A percentile compares a stretch with the other conserved stretches of the same genome.
phyloP scores from a whole-genome alignment of 2,329 filamentous ascomycete genomes.

The Cladosporium cucumerinum region DNA sequence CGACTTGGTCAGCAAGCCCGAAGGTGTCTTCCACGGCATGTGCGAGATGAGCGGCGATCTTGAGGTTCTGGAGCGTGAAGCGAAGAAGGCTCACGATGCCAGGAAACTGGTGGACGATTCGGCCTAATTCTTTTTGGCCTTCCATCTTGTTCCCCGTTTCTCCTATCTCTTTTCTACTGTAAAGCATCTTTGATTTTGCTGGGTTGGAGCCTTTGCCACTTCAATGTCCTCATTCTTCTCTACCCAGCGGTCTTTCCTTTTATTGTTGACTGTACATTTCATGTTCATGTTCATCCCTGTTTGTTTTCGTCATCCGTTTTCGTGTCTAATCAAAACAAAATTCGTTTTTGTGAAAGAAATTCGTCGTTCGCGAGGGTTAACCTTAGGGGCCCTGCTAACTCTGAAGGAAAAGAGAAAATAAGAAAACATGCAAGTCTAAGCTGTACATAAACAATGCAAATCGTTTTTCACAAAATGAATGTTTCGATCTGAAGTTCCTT shows the following conservation, averaged over 20 bases:
- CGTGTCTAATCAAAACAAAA: neutral
- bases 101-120: slow-evolving; percentile 39
- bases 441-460: neutral
- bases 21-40: slow-evolving; percentile 65
- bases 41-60: slow-evolving; percentile 66
- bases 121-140: neutral
- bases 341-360: neutral
- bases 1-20: slow-evolving; percentile 69
- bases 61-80: slow-evolving; percentile 54
- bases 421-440: neutral
- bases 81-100: slow-evolving; percentile 49
- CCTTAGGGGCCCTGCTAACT: neutral
- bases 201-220: neutral
- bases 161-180: neutral
- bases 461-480: neutral
- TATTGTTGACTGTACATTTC: neutral
- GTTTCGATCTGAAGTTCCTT: too few relatives aligned
- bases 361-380: neutral
- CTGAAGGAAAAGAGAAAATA: neutral
- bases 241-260: neutral
- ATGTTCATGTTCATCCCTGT: neutral
- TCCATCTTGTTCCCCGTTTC: neutral
- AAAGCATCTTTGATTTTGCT: neutral
- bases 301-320: neutral
- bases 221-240: neutral